Evolutionary conservation across 257 asterid species (phyloP).

Genomic region (Nyctanthes arbortristis): DNA sequence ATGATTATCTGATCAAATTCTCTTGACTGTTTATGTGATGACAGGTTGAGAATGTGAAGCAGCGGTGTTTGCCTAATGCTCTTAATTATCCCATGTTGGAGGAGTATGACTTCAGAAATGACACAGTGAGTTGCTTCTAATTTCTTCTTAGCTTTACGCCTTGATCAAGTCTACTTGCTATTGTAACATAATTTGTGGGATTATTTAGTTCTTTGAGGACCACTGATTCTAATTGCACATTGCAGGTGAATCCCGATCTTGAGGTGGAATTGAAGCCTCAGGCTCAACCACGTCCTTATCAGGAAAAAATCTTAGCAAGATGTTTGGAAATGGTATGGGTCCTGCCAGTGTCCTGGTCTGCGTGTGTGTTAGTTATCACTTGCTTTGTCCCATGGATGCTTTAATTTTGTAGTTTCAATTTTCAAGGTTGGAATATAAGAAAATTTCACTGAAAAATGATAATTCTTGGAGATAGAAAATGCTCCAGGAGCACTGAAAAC

Average conservation of each 20-base stretch:
- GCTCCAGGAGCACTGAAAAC: conserved; percentile 5
- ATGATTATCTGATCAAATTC: background rate
- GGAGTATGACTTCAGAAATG: conserved; percentile 98
- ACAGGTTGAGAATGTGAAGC: conserved; percentile 85
- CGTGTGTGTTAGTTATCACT: background rate
- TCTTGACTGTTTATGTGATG: conserved; percentile 19
- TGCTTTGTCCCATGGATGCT: background rate
- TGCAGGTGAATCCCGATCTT: conserved; percentile 96
- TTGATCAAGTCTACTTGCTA: conserved; percentile 7
- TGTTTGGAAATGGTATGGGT: conserved; percentile 90
- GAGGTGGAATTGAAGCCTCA: conserved; percentile 97
- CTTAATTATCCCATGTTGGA: conserved; percentile 97
- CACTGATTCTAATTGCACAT: conserved; percentile 14
- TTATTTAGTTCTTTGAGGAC: background rate
- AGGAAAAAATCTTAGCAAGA: conserved; percentile 96
- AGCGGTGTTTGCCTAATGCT: conserved; percentile 91
- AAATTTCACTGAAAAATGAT: background rate
- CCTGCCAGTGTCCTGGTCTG: conserved; percentile 1
- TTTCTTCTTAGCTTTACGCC: conserved; percentile 4
- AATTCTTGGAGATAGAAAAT: background rate
- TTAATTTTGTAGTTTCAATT: background rate
- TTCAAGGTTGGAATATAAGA: background rate
- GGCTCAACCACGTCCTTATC: conserved; percentile 99
- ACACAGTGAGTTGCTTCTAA: conserved; percentile 59
- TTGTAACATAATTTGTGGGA: conserved; percentile 9